Percentiles rank a stretch among this genome's conserved stretches.
These are phyloP conservation scores for Sordaria brevicollis DNA, from an alignment of 495 filamentous ascomycete species.

Conservation along the genomic window DNA sequence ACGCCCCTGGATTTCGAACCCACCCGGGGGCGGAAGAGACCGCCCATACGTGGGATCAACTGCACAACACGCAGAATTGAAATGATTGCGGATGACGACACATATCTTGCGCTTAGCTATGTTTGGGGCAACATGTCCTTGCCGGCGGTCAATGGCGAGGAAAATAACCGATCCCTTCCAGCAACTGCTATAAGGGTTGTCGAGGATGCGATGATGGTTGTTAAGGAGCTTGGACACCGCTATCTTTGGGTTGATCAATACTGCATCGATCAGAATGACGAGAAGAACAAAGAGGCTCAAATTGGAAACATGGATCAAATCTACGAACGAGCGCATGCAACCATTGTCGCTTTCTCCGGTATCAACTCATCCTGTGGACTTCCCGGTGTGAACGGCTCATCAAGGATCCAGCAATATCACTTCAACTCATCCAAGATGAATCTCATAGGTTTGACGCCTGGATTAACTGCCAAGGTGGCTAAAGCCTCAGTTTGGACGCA, in stretches of 20 bases:
- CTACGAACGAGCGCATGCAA: background rate
- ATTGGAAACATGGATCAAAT: background rate
- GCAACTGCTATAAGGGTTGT: background rate
- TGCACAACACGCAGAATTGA: background rate
- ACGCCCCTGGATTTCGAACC: accelerated
- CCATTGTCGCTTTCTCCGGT: background rate
- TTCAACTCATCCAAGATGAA: accelerated
- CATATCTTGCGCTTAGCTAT: background rate
- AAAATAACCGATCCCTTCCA: background rate
- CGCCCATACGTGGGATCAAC: background rate
- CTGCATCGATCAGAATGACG: conserved; percentile 5
- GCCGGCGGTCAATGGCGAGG: background rate
- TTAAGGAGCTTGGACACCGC: background rate
- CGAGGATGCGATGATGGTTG: background rate
- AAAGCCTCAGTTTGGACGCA: background rate
- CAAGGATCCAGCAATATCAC: background rate
- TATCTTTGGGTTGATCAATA: conserved; percentile 9
- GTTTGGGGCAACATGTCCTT: background rate
- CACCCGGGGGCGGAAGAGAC: accelerated
- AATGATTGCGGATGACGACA: background rate
- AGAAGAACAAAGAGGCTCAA: background rate
- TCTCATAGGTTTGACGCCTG: background rate
- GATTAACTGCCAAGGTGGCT: accelerated
- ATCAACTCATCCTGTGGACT: background rate
- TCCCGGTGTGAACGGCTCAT: background rate